A percentile compares a stretch with the other conserved stretches of the same genome.
These are phyloP conservation scores for Massarina eburnea DNA, from an alignment of 2,329 filamentous ascomycete species.

Conservation along the genomic window DNA sequence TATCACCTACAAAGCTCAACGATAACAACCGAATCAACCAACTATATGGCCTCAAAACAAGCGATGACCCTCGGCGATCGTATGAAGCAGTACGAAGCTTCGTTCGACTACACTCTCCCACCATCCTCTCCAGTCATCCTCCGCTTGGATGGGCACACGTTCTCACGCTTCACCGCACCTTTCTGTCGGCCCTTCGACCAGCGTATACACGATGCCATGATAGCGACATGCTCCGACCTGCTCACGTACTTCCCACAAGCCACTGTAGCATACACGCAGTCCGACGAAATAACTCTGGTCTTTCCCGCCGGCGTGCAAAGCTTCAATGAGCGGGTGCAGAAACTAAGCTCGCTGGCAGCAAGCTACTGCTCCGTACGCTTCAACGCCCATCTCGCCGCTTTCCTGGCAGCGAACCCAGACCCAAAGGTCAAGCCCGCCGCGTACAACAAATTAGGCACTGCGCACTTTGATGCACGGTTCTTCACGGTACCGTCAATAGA, in stretches of 20 bases:
- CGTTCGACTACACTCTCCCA: constrained; percentile 26
- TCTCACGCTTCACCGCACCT: constrained; percentile 31
- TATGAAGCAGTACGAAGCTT: constrained; percentile 37
- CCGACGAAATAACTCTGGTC: constrained; percentile 36
- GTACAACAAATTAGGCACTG: constrained; percentile 18
- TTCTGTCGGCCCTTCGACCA: constrained; percentile 34
- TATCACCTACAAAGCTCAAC: too few relatives aligned
- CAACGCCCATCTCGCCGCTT: constrained; percentile 21
- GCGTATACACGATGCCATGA: constrained; percentile 36
- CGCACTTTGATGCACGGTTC: constrained; percentile 34
- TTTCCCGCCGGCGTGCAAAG: constrained; percentile 29
- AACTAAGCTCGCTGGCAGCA: constrained; percentile 29
- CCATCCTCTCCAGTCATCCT: constrained; percentile 22
- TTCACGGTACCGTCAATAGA: constrained; percentile 27
- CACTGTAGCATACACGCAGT: constrained; percentile 37
- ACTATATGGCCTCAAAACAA: neutral
- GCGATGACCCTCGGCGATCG: constrained; percentile 24
- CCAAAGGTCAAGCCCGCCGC: constrained; percentile 17
- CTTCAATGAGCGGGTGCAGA: constrained; percentile 35
- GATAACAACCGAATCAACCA: constrained; percentile 1
- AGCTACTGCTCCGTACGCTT: constrained; percentile 33
- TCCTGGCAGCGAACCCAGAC: constrained; percentile 16
- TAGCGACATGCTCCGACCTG: constrained; percentile 24
- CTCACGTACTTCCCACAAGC: constrained; percentile 30
- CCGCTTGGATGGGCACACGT: constrained; percentile 34